Evolutionary conservation across 148 eudicot genomes (phyloP).

Genomic region (Fagopyrum tataricum): DNA sequence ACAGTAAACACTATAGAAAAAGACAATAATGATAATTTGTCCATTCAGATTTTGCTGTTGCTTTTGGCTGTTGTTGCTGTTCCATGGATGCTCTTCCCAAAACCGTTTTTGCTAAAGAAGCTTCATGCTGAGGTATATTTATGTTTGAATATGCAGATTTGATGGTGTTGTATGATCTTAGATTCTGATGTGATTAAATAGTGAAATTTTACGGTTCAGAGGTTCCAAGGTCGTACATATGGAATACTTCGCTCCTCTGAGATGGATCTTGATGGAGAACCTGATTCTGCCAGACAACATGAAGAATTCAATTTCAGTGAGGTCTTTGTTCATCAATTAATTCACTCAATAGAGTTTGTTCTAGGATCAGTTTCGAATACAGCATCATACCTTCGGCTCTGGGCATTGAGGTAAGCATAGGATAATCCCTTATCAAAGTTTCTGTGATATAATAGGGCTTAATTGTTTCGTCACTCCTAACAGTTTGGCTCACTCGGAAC

Average conservation of each 20-base stretch:
- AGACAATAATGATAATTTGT: constrained; percentile 3
- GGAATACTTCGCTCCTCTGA: constrained; percentile 76
- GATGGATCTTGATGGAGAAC: constrained; percentile 57
- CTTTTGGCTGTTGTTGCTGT: constrained; percentile 83
- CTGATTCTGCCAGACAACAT: constrained; percentile 63
- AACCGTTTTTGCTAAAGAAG: constrained; percentile 91
- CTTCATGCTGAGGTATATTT: constrained; percentile 70
- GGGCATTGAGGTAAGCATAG: constrained; percentile 74
- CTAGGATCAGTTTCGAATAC: constrained; percentile 98
- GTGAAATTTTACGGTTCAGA: constrained; percentile 28
- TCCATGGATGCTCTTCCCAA: constrained; percentile 99
- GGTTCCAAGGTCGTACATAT: constrained; percentile 94
- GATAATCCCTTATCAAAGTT: not conserved
- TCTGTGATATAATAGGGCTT: not conserved
- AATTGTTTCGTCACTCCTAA: constrained; percentile 15
- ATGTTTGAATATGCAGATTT: not conserved
- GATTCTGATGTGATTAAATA: not conserved
- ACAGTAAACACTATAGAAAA: not conserved
- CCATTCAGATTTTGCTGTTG: constrained; percentile 73
- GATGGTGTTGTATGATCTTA: not conserved
- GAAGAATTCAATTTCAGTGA: constrained; percentile 97
- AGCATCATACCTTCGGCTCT: constrained; percentile 94
- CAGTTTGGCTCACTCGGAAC: constrained; percentile 99
- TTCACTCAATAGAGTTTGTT: constrained; percentile 97
- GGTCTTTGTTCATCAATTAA: constrained; percentile 96